A percentile compares a stretch with the other conserved stretches of the same genome.
These are phyloP conservation scores for Scytalidium sp. DNA, from an alignment of 2,329 filamentous ascomycete genomes.

Conservation along the genomic window DNA sequence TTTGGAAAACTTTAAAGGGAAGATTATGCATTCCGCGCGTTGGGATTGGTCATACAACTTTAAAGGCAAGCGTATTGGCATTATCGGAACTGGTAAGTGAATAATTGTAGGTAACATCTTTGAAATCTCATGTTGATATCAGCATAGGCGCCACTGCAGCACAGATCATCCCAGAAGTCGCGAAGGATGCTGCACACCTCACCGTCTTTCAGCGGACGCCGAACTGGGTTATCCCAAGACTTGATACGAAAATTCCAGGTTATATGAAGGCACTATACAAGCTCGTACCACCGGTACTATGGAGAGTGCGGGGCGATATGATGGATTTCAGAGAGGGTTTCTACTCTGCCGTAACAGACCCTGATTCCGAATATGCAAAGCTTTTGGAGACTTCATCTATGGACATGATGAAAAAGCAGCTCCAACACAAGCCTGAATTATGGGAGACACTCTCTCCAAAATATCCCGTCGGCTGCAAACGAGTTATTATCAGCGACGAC, in stretches of 20 bases:
- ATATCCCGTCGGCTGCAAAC: constrained; percentile 40
- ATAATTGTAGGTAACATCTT: too few species aligned
- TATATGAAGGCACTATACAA: constrained; percentile 12
- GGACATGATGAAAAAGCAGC: constrained; percentile 45
- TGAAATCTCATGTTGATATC: too few species aligned
- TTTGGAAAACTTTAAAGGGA: constrained; percentile 19
- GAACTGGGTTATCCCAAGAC: constrained; percentile 57
- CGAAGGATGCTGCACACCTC: constrained; percentile 44
- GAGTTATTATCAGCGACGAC: constrained; percentile 52
- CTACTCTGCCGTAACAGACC: constrained; percentile 38
- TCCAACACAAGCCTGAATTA: constrained; percentile 42
- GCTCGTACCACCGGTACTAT: constrained; percentile 48
- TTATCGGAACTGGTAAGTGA: constrained; percentile 58
- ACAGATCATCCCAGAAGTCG: constrained; percentile 57
- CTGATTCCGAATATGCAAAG: constrained; percentile 8
- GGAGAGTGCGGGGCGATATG: constrained; percentile 44
- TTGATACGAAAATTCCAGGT: constrained; percentile 42
- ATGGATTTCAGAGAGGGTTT: constrained; percentile 54
- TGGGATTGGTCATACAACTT: constrained; percentile 53
- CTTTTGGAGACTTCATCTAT: constrained; percentile 33
- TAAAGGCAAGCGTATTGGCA: constrained; percentile 47
- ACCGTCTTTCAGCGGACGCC: constrained; percentile 56
- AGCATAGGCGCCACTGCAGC: constrained; percentile 56
- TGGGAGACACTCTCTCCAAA: constrained; percentile 51
- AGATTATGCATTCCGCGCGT: constrained; percentile 42